Evolutionary conservation across 306 rosid species (phyloP), one percentile per base, ranked within the genome.

Genomic region (Inga leiocalycina): DNA sequence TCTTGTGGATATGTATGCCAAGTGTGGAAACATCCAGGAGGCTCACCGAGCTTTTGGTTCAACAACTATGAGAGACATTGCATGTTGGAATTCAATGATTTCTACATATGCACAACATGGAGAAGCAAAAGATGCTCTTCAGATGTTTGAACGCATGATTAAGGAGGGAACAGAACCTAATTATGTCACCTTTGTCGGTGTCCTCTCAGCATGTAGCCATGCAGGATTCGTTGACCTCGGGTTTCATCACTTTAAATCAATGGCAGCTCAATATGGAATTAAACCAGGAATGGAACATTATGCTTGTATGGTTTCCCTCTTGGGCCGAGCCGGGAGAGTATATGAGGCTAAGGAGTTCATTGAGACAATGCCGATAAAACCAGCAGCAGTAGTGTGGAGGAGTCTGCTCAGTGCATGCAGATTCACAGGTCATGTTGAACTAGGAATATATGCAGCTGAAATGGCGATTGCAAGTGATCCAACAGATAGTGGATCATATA

Each of bases 21-120:
- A 95, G 78, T 93, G 98, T 76, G 98, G 98, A 86, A 85, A 90
- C 87, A 80, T 92, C 19, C 77, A 83, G 81, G 98, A 95, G 75
- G 97, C 98, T 79, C 75, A 73, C 79, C 82, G 81, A 86, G 77
- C 83, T 10, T 95, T 93, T 86, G 64, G 51, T 79, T 84, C 87
- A 9, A 85, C 91, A 68, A 73, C 61, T 79, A 34, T 30, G 82
- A 92, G 86, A 82, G 98, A 95, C 68, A 71, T 85, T 71, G 94
- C 94, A 17, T 95, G 98, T 77, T 95, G 97, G 98, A 95, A 95
- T 85, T 91, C 98, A 68, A 93, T 95, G 91, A 88, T 95, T 46
- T 88, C 97, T 30, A 91, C 95, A 4, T 91, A 92, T 83, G 98
- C 98, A 17, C 95, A 91, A 17, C 98, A 95, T n/a, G 98, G 98